Percentiles rank a stretch among this genome's conserved stretches.
Conservation (phyloP, 176 grass and related monocot species). For the Lolium multiflorum region DNA sequence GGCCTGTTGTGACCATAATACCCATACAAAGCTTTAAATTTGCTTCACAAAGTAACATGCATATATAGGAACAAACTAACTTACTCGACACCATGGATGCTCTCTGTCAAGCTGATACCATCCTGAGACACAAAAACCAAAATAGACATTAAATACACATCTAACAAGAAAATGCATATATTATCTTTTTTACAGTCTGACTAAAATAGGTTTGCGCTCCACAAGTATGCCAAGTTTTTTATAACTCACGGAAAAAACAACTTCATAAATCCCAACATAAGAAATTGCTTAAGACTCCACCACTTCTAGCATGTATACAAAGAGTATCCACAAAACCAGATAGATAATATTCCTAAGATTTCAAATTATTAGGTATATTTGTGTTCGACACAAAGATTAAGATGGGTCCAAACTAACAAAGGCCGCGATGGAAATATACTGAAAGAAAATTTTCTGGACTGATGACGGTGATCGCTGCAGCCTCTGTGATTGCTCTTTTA, state of each 20-base stretch:
- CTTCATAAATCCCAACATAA: slow-evolving; percentile 18
- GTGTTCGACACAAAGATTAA: not conserved
- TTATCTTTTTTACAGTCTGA: not conserved
- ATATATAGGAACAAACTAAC: slow-evolving; percentile 26
- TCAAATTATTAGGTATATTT: not conserved
- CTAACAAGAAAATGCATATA: slow-evolving; percentile 9
- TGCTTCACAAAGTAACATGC: slow-evolving; percentile 15
- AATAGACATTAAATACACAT: slow-evolving; percentile 21
- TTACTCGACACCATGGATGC: slow-evolving; percentile 75
- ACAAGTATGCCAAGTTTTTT: not conserved
- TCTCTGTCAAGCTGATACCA: slow-evolving; percentile 81
- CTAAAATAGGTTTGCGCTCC: slow-evolving; percentile 9
- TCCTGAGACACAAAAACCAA: slow-evolving; percentile 71
- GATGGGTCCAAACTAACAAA: slow-evolving; percentile 12
- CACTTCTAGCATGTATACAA: not conserved
- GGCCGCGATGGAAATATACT: no score
- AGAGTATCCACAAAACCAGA: slow-evolving; percentile 7
- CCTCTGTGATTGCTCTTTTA: not conserved
- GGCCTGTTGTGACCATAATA: not conserved
- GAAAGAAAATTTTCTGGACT: not conserved
- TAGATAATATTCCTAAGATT: not conserved
- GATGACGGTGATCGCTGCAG: not conserved
- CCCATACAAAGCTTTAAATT: slow-evolving; percentile 12
- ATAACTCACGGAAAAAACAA: not conserved
- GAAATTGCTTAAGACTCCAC: slow-evolving; percentile 5